Percentiles rank a stretch among this genome's conserved stretches.
Evolutionary conservation across 2,329 filamentous ascomycete genomes (phyloP).

Genomic region (Aspergillus awamori): DNA sequence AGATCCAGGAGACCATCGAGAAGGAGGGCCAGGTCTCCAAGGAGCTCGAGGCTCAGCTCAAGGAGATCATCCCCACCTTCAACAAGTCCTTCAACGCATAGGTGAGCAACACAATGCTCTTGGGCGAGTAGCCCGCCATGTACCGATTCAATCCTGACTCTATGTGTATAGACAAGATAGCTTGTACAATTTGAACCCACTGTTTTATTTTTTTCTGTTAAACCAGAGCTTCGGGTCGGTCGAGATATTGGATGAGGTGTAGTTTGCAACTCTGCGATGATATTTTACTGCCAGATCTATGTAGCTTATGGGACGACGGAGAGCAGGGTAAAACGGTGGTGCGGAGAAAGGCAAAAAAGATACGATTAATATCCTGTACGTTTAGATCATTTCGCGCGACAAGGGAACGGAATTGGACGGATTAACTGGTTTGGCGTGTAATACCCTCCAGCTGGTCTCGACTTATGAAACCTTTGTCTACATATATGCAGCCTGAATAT

Average conservation of each 20-base stretch:
- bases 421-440: conserved; percentile 19
- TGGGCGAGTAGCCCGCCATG: conserved; percentile 37
- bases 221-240: conserved; percentile 24
- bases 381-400: conserved; percentile 43
- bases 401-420: conserved; percentile 33
- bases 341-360: conserved; percentile 32
- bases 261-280: conserved; percentile 25
- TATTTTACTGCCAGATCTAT: conserved; percentile 21
- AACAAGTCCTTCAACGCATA: conserved; percentile 82
- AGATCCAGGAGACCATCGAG: conserved; percentile 82
- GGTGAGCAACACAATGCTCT: conserved; percentile 38
- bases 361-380: conserved; percentile 47
- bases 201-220: conserved; percentile 43
- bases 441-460: conserved; percentile 29
- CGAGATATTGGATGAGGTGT: conserved; percentile 14
- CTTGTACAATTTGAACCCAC: conserved; percentile 50
- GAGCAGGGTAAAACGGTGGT: conserved; percentile 26
- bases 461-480: conserved; percentile 23
- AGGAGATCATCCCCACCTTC: conserved; percentile 76
- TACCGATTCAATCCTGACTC: conserved; percentile 45
- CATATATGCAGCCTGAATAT: conserved; percentile 33
- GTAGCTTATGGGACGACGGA: conserved; percentile 30
- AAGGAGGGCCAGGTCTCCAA: conserved; percentile 97
- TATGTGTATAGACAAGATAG: conserved; percentile 50
- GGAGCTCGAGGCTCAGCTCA: conserved; percentile 68